Evolutionary conservation across 2,329 filamentous ascomycete species (phyloP).

Genomic region (Paecilomyces niveus): DNA sequence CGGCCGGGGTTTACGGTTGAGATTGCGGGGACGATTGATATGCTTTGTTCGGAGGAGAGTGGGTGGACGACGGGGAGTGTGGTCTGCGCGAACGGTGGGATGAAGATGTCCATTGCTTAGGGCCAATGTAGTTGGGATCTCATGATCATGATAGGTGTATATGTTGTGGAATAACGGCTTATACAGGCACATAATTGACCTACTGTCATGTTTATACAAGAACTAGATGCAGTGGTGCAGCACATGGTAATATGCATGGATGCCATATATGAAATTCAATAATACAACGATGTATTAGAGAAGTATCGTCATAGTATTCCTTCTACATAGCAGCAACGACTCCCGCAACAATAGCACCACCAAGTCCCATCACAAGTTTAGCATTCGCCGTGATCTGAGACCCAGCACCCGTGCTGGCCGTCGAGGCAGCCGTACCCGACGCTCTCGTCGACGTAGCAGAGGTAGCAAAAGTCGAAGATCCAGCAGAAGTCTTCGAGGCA

Average conservation of each 20-base stretch:
- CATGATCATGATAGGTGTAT: too few species aligned
- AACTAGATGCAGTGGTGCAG: too few species aligned
- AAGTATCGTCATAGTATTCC: too few species aligned
- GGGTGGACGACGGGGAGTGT: slow-evolving; percentile 67
- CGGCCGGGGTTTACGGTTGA: slow-evolving; percentile 56
- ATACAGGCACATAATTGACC: too few species aligned
- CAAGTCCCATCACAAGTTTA: background rate
- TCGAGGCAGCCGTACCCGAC: background rate
- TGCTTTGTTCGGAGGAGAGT: slow-evolving; percentile 60
- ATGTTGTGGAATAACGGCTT: too few species aligned
- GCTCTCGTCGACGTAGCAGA: background rate
- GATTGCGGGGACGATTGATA: slow-evolving; percentile 62
- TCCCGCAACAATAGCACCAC: background rate
- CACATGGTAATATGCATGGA: too few species aligned
- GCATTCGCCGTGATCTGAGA: background rate
- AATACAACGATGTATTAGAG: too few species aligned
- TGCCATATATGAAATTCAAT: too few species aligned
- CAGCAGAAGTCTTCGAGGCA: background rate
- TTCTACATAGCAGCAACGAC: background rate
- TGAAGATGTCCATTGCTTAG: slow-evolving; percentile 26
- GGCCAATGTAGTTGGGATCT: too few species aligned
- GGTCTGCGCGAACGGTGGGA: slow-evolving; percentile 67
- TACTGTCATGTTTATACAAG: too few species aligned
- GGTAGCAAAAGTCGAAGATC: background rate
- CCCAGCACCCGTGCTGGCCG: background rate